These are phyloP conservation scores for Pseudoneurospora amorphoporcata DNA, from an alignment of 495 filamentous ascomycete species.

Conservation along the genomic window DNA sequence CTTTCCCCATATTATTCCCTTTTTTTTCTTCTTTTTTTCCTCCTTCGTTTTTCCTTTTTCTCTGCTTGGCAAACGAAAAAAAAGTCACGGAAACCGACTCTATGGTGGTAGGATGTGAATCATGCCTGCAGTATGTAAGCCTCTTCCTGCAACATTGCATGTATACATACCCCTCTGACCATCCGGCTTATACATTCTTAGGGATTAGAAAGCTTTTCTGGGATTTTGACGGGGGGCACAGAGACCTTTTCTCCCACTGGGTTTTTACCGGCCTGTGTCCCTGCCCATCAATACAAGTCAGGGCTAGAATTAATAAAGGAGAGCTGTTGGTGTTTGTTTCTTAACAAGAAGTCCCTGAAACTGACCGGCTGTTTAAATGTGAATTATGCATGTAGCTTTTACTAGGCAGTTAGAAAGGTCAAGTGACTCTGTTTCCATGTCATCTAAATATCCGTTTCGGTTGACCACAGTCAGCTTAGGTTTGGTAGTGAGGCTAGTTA, in stretches of 20 bases:
- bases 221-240: no score
- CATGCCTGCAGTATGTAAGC: neutral
- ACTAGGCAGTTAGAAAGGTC: neutral
- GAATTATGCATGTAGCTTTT: neutral
- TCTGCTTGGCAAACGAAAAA: neutral
- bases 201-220: no score
- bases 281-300: no score
- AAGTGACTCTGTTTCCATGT: neutral
- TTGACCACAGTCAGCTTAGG: neutral
- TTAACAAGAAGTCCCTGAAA: no score
- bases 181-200: neutral
- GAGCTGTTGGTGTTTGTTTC: no score
- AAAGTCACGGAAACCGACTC: neutral
- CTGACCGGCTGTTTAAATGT: no score
- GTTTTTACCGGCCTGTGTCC: no score
- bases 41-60: no score
- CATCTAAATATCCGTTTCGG: neutral
- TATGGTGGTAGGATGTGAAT: neutral
- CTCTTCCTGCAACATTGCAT: neutral
- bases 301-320: no score
- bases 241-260: no score
- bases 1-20: no score
- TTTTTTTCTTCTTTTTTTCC: no score
- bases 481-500: neutral
- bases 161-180: neutral